Conservation (phyloP, 1,284 basidiomycete genomes). For the Flammula alnicola region DNA sequence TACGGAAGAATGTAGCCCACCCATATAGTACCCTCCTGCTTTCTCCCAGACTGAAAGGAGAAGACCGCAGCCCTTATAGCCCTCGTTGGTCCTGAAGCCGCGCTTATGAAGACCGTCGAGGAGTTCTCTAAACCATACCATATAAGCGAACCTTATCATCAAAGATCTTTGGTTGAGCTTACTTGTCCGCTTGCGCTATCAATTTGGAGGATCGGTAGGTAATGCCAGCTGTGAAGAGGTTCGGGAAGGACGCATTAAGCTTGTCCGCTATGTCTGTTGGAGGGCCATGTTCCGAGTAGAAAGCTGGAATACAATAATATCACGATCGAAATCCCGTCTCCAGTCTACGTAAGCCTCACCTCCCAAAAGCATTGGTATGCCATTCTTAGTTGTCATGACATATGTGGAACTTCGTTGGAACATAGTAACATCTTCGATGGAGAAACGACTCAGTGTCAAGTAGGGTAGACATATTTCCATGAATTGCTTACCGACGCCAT, state of each 20-base stretch:
- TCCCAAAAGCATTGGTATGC: slow-evolving; percentile 29
- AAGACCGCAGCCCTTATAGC: slow-evolving; percentile 35
- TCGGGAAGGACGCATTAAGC: slow-evolving; percentile 47
- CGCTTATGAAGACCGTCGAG: slow-evolving; percentile 29
- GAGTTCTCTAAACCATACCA: slow-evolving; percentile 27
- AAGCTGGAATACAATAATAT: slow-evolving; percentile 12
- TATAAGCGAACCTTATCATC: background rate
- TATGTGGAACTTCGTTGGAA: slow-evolving; percentile 46
- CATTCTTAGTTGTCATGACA: slow-evolving; percentile 39
- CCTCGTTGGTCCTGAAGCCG: slow-evolving; percentile 23
- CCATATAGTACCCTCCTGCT: slow-evolving; percentile 50
- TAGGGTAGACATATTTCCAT: background rate
- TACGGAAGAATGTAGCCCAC: slow-evolving; percentile 31
- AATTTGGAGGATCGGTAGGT: slow-evolving; percentile 44
- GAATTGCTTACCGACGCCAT: slow-evolving; percentile 30
- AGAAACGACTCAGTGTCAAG: background rate
- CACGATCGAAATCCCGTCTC: background rate
- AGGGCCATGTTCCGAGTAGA: slow-evolving; percentile 52
- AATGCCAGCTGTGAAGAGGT: slow-evolving; percentile 44
- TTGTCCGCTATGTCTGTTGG: slow-evolving; percentile 53
- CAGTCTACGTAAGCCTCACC: slow-evolving; percentile 18
- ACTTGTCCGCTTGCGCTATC: slow-evolving; percentile 58
- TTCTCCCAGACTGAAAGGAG: slow-evolving; percentile 34
- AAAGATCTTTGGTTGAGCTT: slow-evolving; percentile 7
- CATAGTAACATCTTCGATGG: slow-evolving; percentile 43